These are phyloP conservation scores for Fusarium sp. DNA, from an alignment of 2,329 filamentous ascomycete species.

Conservation along the genomic window DNA sequence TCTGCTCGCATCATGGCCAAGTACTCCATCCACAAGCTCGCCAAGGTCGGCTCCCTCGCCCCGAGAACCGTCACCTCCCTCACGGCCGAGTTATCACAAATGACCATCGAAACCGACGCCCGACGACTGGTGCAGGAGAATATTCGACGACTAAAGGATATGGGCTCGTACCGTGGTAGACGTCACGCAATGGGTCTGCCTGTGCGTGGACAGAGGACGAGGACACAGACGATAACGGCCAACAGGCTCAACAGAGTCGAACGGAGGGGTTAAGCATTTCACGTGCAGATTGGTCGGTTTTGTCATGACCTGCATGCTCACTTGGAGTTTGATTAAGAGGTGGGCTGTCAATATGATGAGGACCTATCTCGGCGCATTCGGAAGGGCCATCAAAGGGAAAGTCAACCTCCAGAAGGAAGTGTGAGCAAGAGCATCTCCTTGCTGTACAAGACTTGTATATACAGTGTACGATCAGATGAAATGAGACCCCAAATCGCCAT, in stretches of 20 bases:
- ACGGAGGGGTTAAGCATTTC: constrained; percentile 43
- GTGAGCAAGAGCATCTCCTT: constrained; percentile 22
- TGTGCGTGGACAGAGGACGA: constrained; percentile 89
- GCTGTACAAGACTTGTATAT: constrained; percentile 49
- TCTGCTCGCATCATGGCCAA: constrained; percentile 86
- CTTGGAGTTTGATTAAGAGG: neutral
- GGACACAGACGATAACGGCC: constrained; percentile 74
- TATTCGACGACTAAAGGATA: constrained; percentile 87
- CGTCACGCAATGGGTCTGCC: constrained; percentile 94
- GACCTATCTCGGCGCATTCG: constrained; percentile 1
- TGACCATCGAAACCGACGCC: constrained; percentile 95
- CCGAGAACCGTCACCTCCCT: constrained; percentile 84
- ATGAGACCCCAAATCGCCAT: constrained; percentile 21
- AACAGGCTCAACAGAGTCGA: constrained; percentile 72
- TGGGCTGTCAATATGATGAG: neutral
- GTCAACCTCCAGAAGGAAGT: constrained; percentile 7
- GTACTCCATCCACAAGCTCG: constrained; percentile 86
- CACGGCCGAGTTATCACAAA: constrained; percentile 85
- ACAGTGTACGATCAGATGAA: constrained; percentile 45
- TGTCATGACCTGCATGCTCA: neutral
- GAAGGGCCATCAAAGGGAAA: constrained; percentile 1
- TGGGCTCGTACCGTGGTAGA: constrained; percentile 88
- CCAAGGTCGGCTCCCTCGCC: constrained; percentile 79
- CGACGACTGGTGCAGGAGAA: constrained; percentile 83
- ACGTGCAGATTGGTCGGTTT: neutral